Evolutionary conservation across 352 stramenopile species (phyloP), one percentile per base, ranked within the genome.

Genomic region (Phytophthora aleatoria): DNA sequence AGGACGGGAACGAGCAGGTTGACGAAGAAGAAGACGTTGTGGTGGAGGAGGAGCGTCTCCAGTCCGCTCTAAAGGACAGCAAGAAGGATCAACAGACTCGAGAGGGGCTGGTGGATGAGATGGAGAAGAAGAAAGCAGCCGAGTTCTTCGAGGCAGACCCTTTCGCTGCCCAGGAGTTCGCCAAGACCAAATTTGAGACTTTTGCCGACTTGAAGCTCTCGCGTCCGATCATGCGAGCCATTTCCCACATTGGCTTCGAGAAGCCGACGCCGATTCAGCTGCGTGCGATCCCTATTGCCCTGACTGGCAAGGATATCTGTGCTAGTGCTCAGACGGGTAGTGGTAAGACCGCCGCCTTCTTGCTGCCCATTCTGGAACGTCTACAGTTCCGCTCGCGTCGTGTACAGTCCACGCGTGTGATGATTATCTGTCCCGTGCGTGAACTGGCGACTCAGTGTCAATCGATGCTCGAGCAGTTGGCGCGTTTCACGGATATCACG

Each of bases 301-400:
- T 99, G 11, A 92, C 87, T 16, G 96, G 97, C 36, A 95, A 98
- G 53, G 98, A 99, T 81, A 97, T 99, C 64, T 99, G 96, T 71
- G 98, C 97, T 12, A 98, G 90, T 53, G 97, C 97, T 1, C 91
- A 98, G 62, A 99, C 97, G 5, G 98, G 98, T 63, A 97, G 81
- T 81, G 98, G 98, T 71, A 99, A 99, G 74, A 99, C 97, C 10
- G 97, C 97, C 5, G 97, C 97, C 6, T 99, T 99, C 76, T 66
- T 99, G 61, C 73, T 99, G 8, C 97, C 97, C 16, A 97, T 99
- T 39, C 76, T 99, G 33, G 97, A 99, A 74, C 87, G 96, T 61
- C 84, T 99, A 20, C 81, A 99, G 51, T 98, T 99, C 68, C 89
- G 95, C 24, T 92, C 87, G 50, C 82, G 85, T 50, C 77, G 78